A percentile compares a stretch with the other conserved stretches of the same genome.
Evolutionary conservation across 768 basidiomycete species (phyloP).

Genomic region (Boletus patriciae): DNA sequence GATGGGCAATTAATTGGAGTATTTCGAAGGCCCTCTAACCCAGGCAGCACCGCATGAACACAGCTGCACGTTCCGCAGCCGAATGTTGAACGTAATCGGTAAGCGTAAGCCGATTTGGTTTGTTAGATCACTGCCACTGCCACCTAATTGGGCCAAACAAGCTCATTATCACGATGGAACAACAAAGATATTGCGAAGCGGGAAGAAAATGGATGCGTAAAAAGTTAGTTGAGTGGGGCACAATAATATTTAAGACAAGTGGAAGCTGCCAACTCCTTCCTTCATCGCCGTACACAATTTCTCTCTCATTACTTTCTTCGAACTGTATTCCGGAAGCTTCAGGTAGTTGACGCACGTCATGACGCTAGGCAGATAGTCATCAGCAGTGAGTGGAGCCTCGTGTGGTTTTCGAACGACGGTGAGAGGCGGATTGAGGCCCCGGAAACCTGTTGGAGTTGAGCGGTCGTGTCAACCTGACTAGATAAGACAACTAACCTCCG

Average conservation of each 20-base stretch:
- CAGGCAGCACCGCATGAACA: constrained; percentile 4
- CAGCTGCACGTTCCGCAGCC: constrained; percentile 30
- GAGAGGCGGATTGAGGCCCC: constrained; percentile 87
- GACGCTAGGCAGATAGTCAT: constrained; percentile 94
- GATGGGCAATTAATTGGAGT: constrained; percentile 2
- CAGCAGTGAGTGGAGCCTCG: constrained; percentile 84
- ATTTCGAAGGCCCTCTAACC: background rate
- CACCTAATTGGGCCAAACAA: background rate
- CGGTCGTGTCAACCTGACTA: background rate
- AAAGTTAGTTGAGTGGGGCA: constrained; percentile 21
- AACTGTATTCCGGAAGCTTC: constrained; percentile 94
- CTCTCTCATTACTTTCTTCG: constrained; percentile 78
- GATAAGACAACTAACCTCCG: constrained; percentile 61
- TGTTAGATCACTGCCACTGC: background rate
- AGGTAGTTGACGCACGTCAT: constrained; percentile 99
- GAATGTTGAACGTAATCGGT: background rate
- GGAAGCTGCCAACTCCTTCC: constrained; percentile 97
- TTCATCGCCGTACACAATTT: constrained; percentile 83
- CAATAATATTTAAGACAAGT: constrained; percentile 68
- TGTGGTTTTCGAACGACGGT: constrained; percentile 98
- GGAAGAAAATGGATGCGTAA: constrained; percentile 16
- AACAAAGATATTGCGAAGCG: constrained; percentile 14
- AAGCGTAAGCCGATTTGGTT: constrained; percentile 9
- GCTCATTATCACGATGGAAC: constrained; percentile 7
- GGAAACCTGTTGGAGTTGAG: constrained; percentile 64